Evolutionary conservation across 129 eudicot genomes (phyloP).

Genomic region (Daucus carota): DNA sequence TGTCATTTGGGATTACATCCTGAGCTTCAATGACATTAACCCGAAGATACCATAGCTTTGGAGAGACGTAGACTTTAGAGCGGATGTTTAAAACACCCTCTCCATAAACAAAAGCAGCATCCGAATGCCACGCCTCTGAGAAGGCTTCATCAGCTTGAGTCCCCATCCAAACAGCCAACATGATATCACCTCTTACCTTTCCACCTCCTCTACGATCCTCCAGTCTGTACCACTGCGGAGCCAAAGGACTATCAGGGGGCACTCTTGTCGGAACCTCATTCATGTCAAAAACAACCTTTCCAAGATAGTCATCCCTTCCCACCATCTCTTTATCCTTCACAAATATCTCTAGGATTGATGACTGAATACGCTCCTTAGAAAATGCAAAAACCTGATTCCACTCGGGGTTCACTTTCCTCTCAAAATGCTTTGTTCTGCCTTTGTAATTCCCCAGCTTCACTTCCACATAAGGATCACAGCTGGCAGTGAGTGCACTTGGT

Average conservation of each 20-base stretch:
- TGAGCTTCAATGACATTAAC: slow-evolving; percentile 39
- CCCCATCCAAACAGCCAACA: slow-evolving; percentile 1
- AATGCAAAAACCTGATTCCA: slow-evolving; percentile 19
- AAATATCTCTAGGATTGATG: slow-evolving; percentile 9
- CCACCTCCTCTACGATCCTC: slow-evolving; percentile 12
- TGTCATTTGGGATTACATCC: slow-evolving; percentile 32
- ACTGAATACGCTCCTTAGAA: slow-evolving; percentile 15
- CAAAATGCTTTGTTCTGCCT: slow-evolving; percentile 17
- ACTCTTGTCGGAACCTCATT: slow-evolving; percentile 15
- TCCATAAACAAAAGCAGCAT: neutral
- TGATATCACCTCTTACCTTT: neutral
- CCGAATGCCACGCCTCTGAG: neutral
- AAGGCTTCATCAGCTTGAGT: slow-evolving; percentile 9
- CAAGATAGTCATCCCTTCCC: slow-evolving; percentile 16
- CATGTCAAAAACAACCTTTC: slow-evolving; percentile 17
- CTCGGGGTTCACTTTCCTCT: slow-evolving; percentile 16
- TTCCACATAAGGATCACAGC: slow-evolving; percentile 17
- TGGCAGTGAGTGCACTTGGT: slow-evolving; percentile 11
- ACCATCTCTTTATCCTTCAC: slow-evolving; percentile 17
- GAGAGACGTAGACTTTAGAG: neutral
- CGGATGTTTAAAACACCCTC: neutral
- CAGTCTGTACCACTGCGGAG: slow-evolving; percentile 21
- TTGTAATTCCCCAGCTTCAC: slow-evolving; percentile 15
- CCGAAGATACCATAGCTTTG: neutral
- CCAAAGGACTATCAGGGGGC: slow-evolving; percentile 21